Evolutionary conservation across 1,139 yeast species (phyloP).

Genomic region (Pichia sp.): DNA sequence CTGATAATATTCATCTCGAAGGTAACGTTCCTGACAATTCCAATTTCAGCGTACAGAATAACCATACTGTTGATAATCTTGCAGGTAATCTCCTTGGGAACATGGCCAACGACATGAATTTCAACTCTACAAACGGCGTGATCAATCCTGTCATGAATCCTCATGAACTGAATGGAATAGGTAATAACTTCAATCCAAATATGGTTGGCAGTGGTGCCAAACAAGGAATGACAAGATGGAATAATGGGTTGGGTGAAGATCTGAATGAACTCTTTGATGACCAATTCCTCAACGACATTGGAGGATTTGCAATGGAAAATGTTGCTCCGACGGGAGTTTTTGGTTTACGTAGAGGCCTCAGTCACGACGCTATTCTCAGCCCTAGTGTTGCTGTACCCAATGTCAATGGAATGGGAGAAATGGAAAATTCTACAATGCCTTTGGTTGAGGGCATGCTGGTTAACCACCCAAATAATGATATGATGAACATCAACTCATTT

Average conservation of each 20-base stretch:
- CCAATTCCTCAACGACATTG: slow-evolving; percentile 31
- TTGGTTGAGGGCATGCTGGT: background rate
- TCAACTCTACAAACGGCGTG: background rate
- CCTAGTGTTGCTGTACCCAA: background rate
- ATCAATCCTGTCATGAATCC: background rate
- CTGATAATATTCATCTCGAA: slow-evolving; percentile 1
- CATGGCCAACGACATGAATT: slow-evolving; percentile 8
- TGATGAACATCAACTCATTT: slow-evolving; percentile 9
- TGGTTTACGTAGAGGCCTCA: slow-evolving; percentile 12
- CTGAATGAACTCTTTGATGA: slow-evolving; percentile 29
- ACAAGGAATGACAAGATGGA: background rate
- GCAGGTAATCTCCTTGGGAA: slow-evolving; percentile 2
- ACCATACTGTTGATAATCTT: background rate
- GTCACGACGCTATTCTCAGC: background rate
- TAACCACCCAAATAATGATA: slow-evolving; percentile 6
- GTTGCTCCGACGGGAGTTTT: slow-evolving; percentile 8
- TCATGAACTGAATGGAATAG: background rate
- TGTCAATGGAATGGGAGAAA: background rate
- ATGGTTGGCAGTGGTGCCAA: slow-evolving; percentile 4
- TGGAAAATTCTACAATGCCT: background rate
- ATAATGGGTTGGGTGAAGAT: slow-evolving; percentile 11
- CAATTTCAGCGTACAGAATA: background rate
- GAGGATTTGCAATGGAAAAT: slow-evolving; percentile 27
- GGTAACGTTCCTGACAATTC: background rate
- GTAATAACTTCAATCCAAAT: background rate